Conservation (phyloP, 148 eudicot species). For the Amaranthus hypochondriacus region DNA sequence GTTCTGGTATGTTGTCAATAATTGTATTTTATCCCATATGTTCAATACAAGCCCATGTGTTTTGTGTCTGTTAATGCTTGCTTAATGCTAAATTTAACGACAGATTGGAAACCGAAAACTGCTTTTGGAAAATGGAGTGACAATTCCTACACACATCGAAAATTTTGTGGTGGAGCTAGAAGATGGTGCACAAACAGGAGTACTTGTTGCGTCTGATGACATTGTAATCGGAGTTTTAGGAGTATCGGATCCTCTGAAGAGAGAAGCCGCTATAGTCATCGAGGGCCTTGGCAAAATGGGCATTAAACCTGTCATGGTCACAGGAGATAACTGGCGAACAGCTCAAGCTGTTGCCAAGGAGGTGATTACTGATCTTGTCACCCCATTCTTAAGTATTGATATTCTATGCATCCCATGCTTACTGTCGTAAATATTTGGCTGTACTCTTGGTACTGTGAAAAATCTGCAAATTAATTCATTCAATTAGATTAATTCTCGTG, state of each 20-base stretch:
- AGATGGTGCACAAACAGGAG: constrained; percentile 83
- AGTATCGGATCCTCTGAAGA: constrained; percentile 88
- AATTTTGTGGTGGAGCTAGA: constrained; percentile 67
- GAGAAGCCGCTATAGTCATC: constrained; percentile 92
- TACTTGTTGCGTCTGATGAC: constrained; percentile 67
- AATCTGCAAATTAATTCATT: no score
- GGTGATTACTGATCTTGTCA: constrained; percentile 38
- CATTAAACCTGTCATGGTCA: constrained; percentile 83
- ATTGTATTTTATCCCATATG: not conserved
- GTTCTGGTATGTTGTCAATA: constrained; percentile 54
- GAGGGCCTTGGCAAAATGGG: constrained; percentile 96
- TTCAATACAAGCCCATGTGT: constrained; percentile 1
- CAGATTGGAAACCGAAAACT: constrained; percentile 91
- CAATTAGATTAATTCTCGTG: no score
- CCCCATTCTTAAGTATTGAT: not conserved
- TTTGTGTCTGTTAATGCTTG: not conserved
- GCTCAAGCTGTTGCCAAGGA: constrained; percentile 90
- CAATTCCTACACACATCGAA: constrained; percentile 50
- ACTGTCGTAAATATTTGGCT: no score
- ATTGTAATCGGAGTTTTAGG: constrained; percentile 73
- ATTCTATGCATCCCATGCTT: no score
- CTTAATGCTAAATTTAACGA: constrained; percentile 16
- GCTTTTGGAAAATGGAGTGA: constrained; percentile 59
- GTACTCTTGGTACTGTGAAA: no score
- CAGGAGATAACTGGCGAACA: constrained; percentile 96